Percentiles rank a stretch among this genome's conserved stretches.
These are phyloP conservation scores for Mycena sanguinolenta DNA, from an alignment of 768 basidiomycete genomes.

Conservation along the genomic window DNA sequence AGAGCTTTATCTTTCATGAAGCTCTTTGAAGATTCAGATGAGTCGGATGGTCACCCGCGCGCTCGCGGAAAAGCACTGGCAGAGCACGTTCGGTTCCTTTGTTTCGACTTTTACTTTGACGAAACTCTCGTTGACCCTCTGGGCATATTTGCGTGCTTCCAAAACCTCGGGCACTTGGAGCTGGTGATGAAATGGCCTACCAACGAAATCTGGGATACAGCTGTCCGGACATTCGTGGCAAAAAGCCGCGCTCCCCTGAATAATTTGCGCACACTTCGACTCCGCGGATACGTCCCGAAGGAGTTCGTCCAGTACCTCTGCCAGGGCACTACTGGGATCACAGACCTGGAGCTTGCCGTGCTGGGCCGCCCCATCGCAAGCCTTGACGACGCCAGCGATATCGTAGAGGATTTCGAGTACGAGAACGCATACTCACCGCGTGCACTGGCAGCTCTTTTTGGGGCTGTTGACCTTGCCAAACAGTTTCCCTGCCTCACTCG, in stretches of 20 bases:
- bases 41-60: no score
- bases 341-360: background rate
- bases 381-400: background rate
- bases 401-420: background rate
- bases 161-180: background rate
- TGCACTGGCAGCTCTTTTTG: background rate
- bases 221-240: background rate
- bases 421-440: background rate
- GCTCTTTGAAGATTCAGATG: background rate
- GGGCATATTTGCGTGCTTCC: background rate
- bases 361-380: background rate
- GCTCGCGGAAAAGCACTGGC: background rate
- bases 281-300: constrained; percentile 4
- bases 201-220: background rate
- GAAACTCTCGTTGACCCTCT: background rate
- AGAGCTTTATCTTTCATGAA: background rate
- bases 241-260: background rate
- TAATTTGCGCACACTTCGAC: background rate
- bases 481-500: background rate
- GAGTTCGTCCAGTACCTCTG: background rate
- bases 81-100: background rate
- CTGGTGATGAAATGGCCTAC: background rate
- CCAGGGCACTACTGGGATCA: background rate
- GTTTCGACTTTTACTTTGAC: background rate
- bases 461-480: background rate